phyloP scores from a whole-genome alignment of 371 early-diverging fungal genomes.

The Saksenaea oblongispora region DNA sequence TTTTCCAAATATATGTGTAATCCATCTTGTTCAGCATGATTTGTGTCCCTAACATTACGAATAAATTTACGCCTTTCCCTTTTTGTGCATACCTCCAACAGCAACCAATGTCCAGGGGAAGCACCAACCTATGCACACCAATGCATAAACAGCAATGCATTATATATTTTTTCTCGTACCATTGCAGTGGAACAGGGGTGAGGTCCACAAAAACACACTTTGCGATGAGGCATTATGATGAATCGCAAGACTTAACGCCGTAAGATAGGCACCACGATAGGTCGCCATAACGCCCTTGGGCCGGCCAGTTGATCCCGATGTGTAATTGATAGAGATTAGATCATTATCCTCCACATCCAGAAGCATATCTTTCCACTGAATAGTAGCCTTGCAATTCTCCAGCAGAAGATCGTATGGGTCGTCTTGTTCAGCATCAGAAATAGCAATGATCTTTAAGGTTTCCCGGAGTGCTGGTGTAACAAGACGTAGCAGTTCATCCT shows the following conservation, averaged over 20 bases:
- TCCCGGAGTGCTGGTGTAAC: slow-evolving; percentile 8
- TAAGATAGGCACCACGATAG: slow-evolving; percentile 55
- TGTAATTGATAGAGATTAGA: slow-evolving; percentile 60
- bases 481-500: slow-evolving; percentile 42
- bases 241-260: slow-evolving; percentile 51
- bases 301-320: slow-evolving; percentile 67
- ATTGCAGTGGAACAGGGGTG: slow-evolving; percentile 74
- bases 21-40: slow-evolving; percentile 65
- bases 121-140: slow-evolving; percentile 51
- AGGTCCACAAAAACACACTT: slow-evolving; percentile 59
- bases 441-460: slow-evolving; percentile 17
- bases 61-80: background rate
- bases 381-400: background rate
- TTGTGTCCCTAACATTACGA: slow-evolving; percentile 32
- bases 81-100: slow-evolving; percentile 36
- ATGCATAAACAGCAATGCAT: background rate
- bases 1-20: slow-evolving; percentile 62
- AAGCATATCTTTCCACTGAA: slow-evolving; percentile 53
- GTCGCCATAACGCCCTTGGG: slow-evolving; percentile 60
- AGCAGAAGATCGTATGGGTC: slow-evolving; percentile 56
- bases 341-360: slow-evolving; percentile 54
- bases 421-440: slow-evolving; percentile 18
- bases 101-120: slow-evolving; percentile 68
- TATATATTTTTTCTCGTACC: slow-evolving; percentile 21
- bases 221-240: slow-evolving; percentile 48